Conservation (phyloP, 1,139 yeast genomes). For the Petasospora fabianii region DNA sequence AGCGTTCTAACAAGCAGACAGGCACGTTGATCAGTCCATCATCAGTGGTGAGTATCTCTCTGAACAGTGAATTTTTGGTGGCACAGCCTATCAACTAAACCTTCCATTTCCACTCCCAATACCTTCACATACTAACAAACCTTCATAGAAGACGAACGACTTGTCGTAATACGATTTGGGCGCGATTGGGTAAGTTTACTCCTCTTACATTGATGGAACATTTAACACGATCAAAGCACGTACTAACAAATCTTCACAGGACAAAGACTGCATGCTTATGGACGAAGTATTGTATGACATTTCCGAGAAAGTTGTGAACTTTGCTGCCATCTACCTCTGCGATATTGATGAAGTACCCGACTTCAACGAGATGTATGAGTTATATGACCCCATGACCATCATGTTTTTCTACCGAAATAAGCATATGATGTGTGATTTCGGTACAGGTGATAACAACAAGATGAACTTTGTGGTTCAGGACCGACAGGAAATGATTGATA, state of each 20-base stretch:
- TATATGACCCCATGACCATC: conserved; percentile 84
- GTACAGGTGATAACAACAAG: conserved; percentile 96
- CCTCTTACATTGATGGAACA: neutral
- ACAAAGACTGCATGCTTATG: conserved; percentile 81
- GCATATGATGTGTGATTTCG: conserved; percentile 98
- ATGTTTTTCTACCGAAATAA: conserved; percentile 94
- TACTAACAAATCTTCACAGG: conserved; percentile 25
- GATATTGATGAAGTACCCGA: conserved; percentile 89
- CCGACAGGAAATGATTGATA: conserved; percentile 87
- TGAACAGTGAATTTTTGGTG: too few relatives aligned
- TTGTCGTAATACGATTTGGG: conserved; percentile 88
- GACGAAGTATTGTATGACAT: conserved; percentile 79
- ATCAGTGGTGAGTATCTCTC: conserved; percentile 32
- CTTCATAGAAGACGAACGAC: conserved; percentile 71
- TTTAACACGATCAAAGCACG: too few relatives aligned
- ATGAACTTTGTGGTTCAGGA: conserved; percentile 75
- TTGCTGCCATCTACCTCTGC: conserved; percentile 84
- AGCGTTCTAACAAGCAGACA: conserved; percentile 17
- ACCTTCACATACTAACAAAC: conserved; percentile 4
- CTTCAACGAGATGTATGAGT: conserved; percentile 89
- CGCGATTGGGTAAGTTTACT: conserved; percentile 40
- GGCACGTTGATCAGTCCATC: conserved; percentile 98
- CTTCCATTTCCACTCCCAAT: neutral
- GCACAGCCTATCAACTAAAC: too few relatives aligned
- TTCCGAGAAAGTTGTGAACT: conserved; percentile 81